Evolutionary conservation across 2,329 filamentous ascomycete species (phyloP), one percentile per base, ranked within the genome.

Genomic region (Macrophomina tecta): DNA sequence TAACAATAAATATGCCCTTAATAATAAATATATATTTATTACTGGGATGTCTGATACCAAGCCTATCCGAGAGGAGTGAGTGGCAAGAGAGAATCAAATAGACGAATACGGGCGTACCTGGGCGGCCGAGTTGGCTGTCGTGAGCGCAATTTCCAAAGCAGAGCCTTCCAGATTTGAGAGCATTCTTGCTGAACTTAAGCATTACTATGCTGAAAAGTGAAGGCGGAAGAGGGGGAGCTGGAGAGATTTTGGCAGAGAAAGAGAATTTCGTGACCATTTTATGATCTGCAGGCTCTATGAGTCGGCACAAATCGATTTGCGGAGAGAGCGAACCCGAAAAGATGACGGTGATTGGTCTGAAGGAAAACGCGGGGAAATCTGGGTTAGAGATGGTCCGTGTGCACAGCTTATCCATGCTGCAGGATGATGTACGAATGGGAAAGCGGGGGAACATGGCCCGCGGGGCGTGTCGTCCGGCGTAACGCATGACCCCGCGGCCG

Each of bases 361-460:
- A 5, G n/a, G n/a, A 3, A 36, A 53, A 36, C 49, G 49, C 49
- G 49, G 49, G 49, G 49, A 53, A 53, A 36, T 53, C 49, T 53
- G 49, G 49, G 49, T 23, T 32, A 3, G 49, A 53, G 4, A 34
- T 53, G 49, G 28, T 53, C 28, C 28, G 49, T 32, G 49, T 34
- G 34, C 46, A 14, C 42, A 45, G 42, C 11, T 9, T 9, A 45
- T 45, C 16, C 42, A 14, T 14, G 16, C 16, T n/a, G 11, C 42
- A 14, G 42, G 16, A 14, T 14, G 42, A 18, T 49, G 46, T 23
- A 3, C 18, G 5, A 23, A 23, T n/a, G 11, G 42, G 11, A n/a
- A 45, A 6, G 46, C 49, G 49, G 49, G 49, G 49, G n/a, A 30
- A 53, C 49, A 53, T 53, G 49, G 49, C 28, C 49, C 49, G 49